These are phyloP conservation scores for Themeda triandra DNA, from an alignment of 176 grass and related monocot genomes.

Conservation along the genomic window DNA sequence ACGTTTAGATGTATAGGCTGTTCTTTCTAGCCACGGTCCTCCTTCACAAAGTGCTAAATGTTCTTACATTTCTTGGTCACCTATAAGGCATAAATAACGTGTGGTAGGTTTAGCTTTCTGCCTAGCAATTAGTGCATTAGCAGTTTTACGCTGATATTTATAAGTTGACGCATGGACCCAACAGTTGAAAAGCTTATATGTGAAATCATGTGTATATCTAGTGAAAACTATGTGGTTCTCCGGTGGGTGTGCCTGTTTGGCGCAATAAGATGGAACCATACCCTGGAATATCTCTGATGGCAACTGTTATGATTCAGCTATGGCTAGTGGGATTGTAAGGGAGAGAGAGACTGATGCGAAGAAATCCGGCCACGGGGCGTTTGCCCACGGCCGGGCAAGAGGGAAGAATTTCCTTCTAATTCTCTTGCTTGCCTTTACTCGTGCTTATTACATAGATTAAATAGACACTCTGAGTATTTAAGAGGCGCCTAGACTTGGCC, in stretches of 20 bases:
- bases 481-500: too few relatives aligned
- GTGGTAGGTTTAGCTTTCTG: conserved; percentile 36
- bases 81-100: conserved; percentile 11
- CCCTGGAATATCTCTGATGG: conserved; percentile 8
- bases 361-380: too few relatives aligned
- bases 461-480: too few relatives aligned
- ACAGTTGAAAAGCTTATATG: not conserved
- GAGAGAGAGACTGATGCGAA: too few relatives aligned
- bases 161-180: not conserved
- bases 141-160: conserved; percentile 10
- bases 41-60: conserved; percentile 20
- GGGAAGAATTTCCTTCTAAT: too few relatives aligned
- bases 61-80: conserved; percentile 30
- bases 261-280: conserved; percentile 20
- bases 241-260: not conserved
- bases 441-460: too few relatives aligned
- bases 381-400: too few relatives aligned
- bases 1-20: conserved; percentile 21
- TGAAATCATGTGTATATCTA: conserved; percentile 6
- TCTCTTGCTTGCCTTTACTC: too few relatives aligned
- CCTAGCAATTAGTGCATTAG: conserved; percentile 17
- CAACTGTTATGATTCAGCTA: too few relatives aligned
- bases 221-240: not conserved
- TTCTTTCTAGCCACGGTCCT: conserved; percentile 22
- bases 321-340: too few relatives aligned